phyloP scores from a whole-genome alignment of 1,284 basidiomycete species.

The Marasmius oreades region DNA sequence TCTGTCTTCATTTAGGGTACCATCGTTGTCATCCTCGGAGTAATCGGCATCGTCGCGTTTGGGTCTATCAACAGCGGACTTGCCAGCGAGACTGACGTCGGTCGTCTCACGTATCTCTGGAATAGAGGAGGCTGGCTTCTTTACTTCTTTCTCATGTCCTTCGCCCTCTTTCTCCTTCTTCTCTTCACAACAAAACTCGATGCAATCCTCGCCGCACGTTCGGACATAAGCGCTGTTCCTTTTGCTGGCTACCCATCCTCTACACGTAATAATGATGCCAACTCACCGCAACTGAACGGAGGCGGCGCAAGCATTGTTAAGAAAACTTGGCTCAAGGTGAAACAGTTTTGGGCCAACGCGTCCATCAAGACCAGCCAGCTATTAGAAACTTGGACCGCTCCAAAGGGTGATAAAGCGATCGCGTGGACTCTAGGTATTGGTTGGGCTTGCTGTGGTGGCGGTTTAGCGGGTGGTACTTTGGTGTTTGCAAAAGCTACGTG shows the following conservation, averaged over 20 bases:
- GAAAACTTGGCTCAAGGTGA: conserved; percentile 24
- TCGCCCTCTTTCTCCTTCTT: conserved; percentile 64
- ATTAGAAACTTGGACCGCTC: conserved; percentile 73
- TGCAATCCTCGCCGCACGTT: conserved; percentile 59
- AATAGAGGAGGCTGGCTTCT: conserved; percentile 79
- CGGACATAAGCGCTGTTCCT: conserved; percentile 58
- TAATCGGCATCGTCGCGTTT: conserved; percentile 83
- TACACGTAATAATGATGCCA: conserved; percentile 6
- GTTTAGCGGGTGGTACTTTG: conserved; percentile 82
- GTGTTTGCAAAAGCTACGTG: conserved; percentile 90
- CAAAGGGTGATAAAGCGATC: conserved; percentile 78
- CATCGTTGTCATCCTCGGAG: conserved; percentile 75
- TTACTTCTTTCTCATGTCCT: conserved; percentile 80
- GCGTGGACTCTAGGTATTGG: conserved; percentile 88
- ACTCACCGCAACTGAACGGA: not conserved
- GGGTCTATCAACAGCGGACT: conserved; percentile 81
- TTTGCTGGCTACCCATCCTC: conserved; percentile 33
- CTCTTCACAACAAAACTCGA: conserved; percentile 66
- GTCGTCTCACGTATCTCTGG: conserved; percentile 80
- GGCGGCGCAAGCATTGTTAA: too few relatives aligned
- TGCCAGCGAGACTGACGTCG: conserved; percentile 62
- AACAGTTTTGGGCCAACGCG: conserved; percentile 38
- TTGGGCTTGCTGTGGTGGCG: conserved; percentile 89
- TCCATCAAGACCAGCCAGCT: conserved; percentile 56
- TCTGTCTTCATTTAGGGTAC: conserved; percentile 55